Conservation (phyloP, 768 basidiomycete genomes). For the Panaeolus papilionaceus region DNA sequence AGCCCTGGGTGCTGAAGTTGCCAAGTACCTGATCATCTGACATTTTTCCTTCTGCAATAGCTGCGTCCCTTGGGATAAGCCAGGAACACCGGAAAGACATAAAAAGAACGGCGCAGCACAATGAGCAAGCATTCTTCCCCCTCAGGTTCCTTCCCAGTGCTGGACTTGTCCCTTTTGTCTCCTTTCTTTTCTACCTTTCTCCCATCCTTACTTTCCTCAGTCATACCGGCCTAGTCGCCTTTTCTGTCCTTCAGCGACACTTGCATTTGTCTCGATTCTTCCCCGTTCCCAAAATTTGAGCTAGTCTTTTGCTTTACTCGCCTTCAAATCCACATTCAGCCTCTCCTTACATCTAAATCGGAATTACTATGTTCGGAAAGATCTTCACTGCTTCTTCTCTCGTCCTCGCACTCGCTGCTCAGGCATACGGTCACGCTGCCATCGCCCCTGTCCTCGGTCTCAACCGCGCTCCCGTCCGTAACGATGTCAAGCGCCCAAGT, state of each 20-base stretch:
- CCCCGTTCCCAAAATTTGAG: background rate
- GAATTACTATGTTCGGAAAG: constrained; percentile 2
- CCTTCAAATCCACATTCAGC: background rate
- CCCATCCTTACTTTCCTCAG: constrained; percentile 1
- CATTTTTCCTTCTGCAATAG: background rate
- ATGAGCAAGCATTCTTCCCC: background rate
- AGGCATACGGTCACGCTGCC: constrained; percentile 47
- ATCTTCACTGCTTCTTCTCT: constrained; percentile 23
- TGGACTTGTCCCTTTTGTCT: constrained; percentile 3
- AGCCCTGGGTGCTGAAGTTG: background rate
- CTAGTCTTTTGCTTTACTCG: background rate
- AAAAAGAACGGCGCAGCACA: background rate
- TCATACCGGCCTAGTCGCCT: constrained; percentile 14
- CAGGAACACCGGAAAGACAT: background rate
- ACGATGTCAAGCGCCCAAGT: constrained; percentile 42
- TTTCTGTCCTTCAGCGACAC: constrained; percentile 10
- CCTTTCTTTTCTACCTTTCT: constrained; percentile 4
- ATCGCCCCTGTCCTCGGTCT: constrained; percentile 51
- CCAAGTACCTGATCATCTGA: background rate
- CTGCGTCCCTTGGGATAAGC: background rate
- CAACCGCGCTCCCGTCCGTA: constrained; percentile 34
- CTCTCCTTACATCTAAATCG: background rate
- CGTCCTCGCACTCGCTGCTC: constrained; percentile 40
- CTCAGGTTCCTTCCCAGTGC: constrained; percentile 11
- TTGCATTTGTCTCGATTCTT: constrained; percentile 14